These are phyloP conservation scores for Prunus yedoensis DNA, from an alignment of 331 rosid species.

Conservation along the genomic window DNA sequence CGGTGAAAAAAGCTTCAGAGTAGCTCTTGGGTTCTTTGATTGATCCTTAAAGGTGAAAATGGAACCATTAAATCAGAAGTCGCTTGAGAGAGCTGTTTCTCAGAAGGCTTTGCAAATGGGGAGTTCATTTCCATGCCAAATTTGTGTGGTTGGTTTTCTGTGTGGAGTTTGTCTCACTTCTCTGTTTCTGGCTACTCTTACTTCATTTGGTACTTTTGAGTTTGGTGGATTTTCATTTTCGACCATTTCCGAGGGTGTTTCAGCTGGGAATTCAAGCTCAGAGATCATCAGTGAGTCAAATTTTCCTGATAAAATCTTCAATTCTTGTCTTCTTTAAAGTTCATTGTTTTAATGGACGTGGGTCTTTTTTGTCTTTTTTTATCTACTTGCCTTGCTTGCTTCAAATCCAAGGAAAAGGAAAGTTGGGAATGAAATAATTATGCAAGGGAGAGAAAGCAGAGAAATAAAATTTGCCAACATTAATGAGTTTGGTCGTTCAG, in stretches of 20 bases:
- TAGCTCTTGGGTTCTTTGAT: neutral
- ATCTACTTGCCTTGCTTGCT: neutral
- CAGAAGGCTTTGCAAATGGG: conserved; percentile 90
- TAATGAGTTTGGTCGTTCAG: neutral
- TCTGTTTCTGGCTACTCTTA: conserved; percentile 70
- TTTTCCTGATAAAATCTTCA: neutral
- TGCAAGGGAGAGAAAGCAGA: conserved; percentile 4
- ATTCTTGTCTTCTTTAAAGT: neutral
- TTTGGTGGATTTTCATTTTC: conserved; percentile 55
- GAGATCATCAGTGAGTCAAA: conserved; percentile 46
- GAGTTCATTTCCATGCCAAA: conserved; percentile 76
- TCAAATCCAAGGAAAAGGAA: conserved; percentile 13
- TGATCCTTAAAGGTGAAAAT: conserved; percentile 15
- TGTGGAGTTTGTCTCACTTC: conserved; percentile 79
- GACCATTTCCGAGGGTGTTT: conserved; percentile 33
- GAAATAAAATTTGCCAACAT: conserved; percentile 15
- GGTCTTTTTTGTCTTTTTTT: neutral
- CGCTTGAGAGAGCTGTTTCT: conserved; percentile 73
- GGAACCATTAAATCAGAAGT: conserved; percentile 56
- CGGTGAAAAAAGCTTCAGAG: conserved; percentile 18
- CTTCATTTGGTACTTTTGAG: conserved; percentile 67
- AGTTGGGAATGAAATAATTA: neutral
- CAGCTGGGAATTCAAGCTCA: conserved; percentile 49
- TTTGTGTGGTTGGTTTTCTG: conserved; percentile 88
- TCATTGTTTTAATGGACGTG: too few relatives aligned